These are phyloP conservation scores for Candida hispaniensis DNA, from an alignment of 805 yeast species.

Conservation along the genomic window DNA sequence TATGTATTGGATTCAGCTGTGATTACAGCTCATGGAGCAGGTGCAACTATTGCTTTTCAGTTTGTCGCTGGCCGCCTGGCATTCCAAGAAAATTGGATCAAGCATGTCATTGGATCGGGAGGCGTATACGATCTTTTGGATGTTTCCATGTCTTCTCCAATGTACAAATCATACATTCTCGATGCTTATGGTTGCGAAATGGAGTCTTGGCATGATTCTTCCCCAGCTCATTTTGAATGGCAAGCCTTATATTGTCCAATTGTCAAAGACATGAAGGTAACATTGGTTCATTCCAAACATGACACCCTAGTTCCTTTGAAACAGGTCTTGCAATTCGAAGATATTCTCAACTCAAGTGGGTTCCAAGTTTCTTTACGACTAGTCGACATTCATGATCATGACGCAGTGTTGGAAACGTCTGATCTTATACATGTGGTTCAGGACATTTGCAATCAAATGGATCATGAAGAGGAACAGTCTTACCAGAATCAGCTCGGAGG, in stretches of 20 bases:
- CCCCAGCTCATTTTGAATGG: slow-evolving; percentile 17
- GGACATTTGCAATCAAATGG: slow-evolving; percentile 15
- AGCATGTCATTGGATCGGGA: slow-evolving; percentile 16
- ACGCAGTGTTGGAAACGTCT: slow-evolving; percentile 17
- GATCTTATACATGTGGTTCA: slow-evolving; percentile 14
- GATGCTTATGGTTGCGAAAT: slow-evolving; percentile 17
- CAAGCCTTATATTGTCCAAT: slow-evolving; percentile 15
- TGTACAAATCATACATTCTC: slow-evolving; percentile 13
- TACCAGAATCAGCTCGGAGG: slow-evolving; percentile 2
- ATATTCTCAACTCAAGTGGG: slow-evolving; percentile 15
- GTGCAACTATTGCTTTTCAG: slow-evolving; percentile 58
- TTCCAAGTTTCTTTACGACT: slow-evolving; percentile 9
- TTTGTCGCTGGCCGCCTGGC: slow-evolving; percentile 22
- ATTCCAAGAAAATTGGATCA: slow-evolving; percentile 17
- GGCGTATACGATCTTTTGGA: slow-evolving; percentile 18
- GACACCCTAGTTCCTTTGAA: slow-evolving; percentile 16
- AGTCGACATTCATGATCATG: slow-evolving; percentile 17
- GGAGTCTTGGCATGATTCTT: slow-evolving; percentile 16
- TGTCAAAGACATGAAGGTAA: slow-evolving; percentile 13
- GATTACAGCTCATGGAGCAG: slow-evolving; percentile 70
- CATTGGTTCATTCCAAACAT: slow-evolving; percentile 17
- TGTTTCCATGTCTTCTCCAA: slow-evolving; percentile 10
- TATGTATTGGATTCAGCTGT: slow-evolving; percentile 26
- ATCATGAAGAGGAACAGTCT: slow-evolving; percentile 13
- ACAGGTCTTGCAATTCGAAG: slow-evolving; percentile 17